Evolutionary conservation across 441 rosid species (phyloP), one percentile per base, ranked within the genome.

Genomic region (Breynia disticha): DNA sequence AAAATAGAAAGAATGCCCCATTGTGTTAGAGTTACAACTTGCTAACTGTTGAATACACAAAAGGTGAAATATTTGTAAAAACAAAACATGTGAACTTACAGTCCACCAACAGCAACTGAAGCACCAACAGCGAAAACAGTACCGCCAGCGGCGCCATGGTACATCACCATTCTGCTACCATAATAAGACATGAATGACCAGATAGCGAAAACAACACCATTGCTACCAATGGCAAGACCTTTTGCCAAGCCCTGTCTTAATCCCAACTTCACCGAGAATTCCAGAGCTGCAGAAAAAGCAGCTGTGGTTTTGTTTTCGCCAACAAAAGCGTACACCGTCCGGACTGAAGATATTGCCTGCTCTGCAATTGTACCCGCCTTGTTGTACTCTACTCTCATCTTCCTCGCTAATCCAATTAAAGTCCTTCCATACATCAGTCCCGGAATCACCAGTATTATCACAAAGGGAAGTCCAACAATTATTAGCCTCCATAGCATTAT

Each of bases 141-240:
- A 24, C 97, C 93, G 2, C 97, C 97, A 32, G 73, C 41, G 44
- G 93, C 81, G 5, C 79, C 80, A 59, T 86, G 82, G 68, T 89
- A 80, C 93, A 86, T 89, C 60, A 83, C 97, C 86, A 89, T 60
- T 47, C 82, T 71, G 59, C 97, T 83, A 0, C 97, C 88, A 56
- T 82, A 89, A 48, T 79, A 89, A 50, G 81, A 62, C 86, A 86
- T 65, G 59, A 83, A 80, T 16, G 90, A 70, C 97, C 97, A 83
- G 61, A 84, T 74, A 1, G 77, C 87, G 43, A 78, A 83, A 18
- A 78, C 79, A 43, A 83, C 61, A 21, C 84, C 90, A 39, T 78
- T 86, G 62, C 97, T 83, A 14, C 95, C 97, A 20, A 89, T 69
- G 8, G 93, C 84, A 46, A 83, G 45, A 5, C 95, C 96, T 56